Percentiles rank a stretch among this genome's conserved stretches.
Conservation (phyloP, 768 basidiomycete genomes). For the Aureoboletus auriporus region DNA sequence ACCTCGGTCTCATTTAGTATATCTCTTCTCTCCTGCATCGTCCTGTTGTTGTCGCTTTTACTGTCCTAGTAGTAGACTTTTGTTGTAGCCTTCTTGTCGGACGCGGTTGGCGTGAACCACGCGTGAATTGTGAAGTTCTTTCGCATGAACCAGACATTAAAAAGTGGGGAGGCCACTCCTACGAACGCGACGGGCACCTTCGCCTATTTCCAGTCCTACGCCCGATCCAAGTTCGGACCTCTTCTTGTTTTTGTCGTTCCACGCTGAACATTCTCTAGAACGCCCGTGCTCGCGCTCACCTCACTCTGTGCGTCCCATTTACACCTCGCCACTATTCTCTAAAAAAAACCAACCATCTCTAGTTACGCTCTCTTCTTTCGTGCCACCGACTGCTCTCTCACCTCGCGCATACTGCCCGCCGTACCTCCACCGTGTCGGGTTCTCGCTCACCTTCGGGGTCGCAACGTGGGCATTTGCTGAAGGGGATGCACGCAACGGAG, state of each 20-base stretch:
- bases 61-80: slow-evolving; percentile 1
- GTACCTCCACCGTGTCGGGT: slow-evolving; percentile 40
- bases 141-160: neutral
- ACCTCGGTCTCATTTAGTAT: neutral
- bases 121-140: too few species aligned
- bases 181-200: slow-evolving; percentile 22
- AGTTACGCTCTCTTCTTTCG: slow-evolving; percentile 36
- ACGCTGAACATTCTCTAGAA: slow-evolving; percentile 18
- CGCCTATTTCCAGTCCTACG: slow-evolving; percentile 25
- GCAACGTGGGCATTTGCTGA: slow-evolving; percentile 39
- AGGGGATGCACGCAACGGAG: slow-evolving; percentile 41
- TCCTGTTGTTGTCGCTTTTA: slow-evolving; percentile 8
- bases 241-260: neutral
- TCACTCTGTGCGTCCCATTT: slow-evolving; percentile 30
- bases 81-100: slow-evolving; percentile 7
- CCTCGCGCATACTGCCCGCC: slow-evolving; percentile 34
- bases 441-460: slow-evolving; percentile 40
- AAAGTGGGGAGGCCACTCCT: neutral
- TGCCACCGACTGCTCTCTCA: slow-evolving; percentile 32
- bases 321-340: neutral
- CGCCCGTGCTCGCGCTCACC: slow-evolving; percentile 28
- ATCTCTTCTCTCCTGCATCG: neutral
- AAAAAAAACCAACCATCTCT: neutral
- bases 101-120: too few species aligned
- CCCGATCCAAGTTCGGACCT: slow-evolving; percentile 30